phyloP scores from a whole-genome alignment of 1,139 yeast genomes.

The Arxiozyma heterogenica region DNA sequence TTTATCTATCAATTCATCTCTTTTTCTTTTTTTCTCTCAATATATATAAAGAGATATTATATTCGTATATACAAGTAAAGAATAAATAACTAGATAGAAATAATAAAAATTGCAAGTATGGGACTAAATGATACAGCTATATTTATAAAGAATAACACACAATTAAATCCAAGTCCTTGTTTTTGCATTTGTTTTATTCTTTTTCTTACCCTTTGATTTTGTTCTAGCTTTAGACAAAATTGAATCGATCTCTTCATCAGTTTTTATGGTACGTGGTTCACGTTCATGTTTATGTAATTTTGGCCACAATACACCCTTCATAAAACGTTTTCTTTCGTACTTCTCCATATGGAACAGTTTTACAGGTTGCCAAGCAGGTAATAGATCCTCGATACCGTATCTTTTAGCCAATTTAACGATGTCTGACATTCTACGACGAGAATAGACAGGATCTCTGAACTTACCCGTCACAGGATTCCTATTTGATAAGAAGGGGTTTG shows the following conservation, averaged over 20 bases:
- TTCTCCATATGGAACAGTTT: conserved; percentile 76
- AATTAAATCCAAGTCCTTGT: conserved; percentile 27
- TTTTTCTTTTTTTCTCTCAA: background rate
- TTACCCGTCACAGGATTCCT: conserved; percentile 72
- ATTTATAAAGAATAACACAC: background rate
- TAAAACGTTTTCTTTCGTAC: conserved; percentile 57
- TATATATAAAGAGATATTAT: background rate
- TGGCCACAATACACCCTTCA: conserved; percentile 70
- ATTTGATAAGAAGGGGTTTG: conserved; percentile 85
- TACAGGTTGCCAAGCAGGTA: conserved; percentile 53
- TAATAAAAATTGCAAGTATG: too few species aligned
- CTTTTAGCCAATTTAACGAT: conserved; percentile 74
- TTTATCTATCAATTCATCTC: background rate
- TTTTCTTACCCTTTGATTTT: conserved; percentile 38
- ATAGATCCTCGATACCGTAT: conserved; percentile 67
- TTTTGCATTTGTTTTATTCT: conserved; percentile 7
- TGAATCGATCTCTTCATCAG: background rate
- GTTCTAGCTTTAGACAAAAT: conserved; percentile 31
- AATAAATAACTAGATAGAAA: background rate
- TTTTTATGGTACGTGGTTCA: conserved; percentile 16
- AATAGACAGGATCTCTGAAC: conserved; percentile 71
- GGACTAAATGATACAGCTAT: background rate
- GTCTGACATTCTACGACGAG: conserved; percentile 78
- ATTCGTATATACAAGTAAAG: conserved; percentile 1
- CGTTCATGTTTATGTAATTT: conserved; percentile 80